phyloP scores from a whole-genome alignment of 805 yeast genomes.

The Ogataea methylovora region DNA sequence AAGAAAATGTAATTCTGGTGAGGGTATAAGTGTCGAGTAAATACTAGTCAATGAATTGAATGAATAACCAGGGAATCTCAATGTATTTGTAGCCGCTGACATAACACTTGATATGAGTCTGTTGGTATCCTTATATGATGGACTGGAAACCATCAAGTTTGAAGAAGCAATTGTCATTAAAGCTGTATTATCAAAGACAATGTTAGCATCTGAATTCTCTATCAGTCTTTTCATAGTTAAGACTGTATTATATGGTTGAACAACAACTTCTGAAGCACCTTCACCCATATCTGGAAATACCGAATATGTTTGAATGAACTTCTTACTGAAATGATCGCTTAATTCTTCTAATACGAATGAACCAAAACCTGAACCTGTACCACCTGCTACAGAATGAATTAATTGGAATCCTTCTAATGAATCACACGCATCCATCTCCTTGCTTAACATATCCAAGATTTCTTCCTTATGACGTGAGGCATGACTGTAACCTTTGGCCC shows the following conservation, averaged over 20 bases:
- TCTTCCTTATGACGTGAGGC: constrained; percentile 65
- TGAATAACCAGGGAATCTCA: constrained; percentile 88
- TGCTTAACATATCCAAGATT: constrained; percentile 75
- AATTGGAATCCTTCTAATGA: constrained; percentile 85
- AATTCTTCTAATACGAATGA: constrained; percentile 70
- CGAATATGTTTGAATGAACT: constrained; percentile 75
- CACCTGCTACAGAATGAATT: constrained; percentile 95
- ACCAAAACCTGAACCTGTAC: constrained; percentile 97
- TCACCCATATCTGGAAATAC: constrained; percentile 68
- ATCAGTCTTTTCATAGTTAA: constrained; percentile 75
- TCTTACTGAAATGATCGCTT: constrained; percentile 77
- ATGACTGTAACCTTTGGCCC: constrained; percentile 85
- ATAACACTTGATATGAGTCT: constrained; percentile 79
- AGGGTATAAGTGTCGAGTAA: constrained; percentile 74
- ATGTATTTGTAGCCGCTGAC: constrained; percentile 78
- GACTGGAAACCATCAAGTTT: constrained; percentile 46
- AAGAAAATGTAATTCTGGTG: constrained; percentile 74
- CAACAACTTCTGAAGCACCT: constrained; percentile 92
- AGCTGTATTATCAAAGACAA: constrained; percentile 91
- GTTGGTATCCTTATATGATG: constrained; percentile 74
- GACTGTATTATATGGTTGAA: constrained; percentile 91
- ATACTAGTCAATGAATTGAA: constrained; percentile 81
- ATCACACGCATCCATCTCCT: constrained; percentile 88
- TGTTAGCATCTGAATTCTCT: constrained; percentile 76
- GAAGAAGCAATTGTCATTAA: constrained; percentile 63